These are phyloP conservation scores for Tribonema minus DNA, from an alignment of 108 stramenopile species.

Conservation along the genomic window DNA sequence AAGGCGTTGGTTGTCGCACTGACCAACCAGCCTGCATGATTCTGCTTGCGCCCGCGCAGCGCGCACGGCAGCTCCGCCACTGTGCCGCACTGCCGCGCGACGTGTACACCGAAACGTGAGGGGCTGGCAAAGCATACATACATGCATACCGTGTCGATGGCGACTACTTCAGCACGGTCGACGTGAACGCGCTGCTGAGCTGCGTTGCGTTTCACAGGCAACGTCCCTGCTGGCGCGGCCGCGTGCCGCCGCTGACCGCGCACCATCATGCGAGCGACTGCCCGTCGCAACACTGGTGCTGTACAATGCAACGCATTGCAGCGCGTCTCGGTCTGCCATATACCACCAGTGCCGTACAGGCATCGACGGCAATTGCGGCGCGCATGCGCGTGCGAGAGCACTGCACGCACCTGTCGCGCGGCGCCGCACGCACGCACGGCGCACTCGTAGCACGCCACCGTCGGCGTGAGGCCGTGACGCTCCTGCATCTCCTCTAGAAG, in stretches of 20 bases:
- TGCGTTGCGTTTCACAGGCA: not conserved
- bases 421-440: not conserved
- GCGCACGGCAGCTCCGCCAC: not conserved
- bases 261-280: not conserved
- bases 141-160: not conserved
- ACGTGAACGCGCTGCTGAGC: not conserved
- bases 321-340: not conserved
- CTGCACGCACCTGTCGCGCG: not conserved
- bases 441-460: not conserved
- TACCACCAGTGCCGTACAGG: too few species aligned
- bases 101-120: too few species aligned
- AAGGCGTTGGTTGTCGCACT: too few species aligned
- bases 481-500: not conserved
- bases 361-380: too few species aligned
- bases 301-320: not conserved
- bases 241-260: not conserved
- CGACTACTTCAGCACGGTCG: not conserved
- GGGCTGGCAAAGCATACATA: too few species aligned
- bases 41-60: not conserved
- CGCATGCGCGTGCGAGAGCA: too few species aligned
- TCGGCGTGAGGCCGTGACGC: not conserved
- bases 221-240: not conserved
- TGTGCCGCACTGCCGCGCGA: not conserved
- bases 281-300: not conserved
- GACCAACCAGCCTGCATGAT: not conserved